Evolutionary conservation across 1,284 basidiomycete genomes (phyloP).

Genomic region (Pholiota adiposa): DNA sequence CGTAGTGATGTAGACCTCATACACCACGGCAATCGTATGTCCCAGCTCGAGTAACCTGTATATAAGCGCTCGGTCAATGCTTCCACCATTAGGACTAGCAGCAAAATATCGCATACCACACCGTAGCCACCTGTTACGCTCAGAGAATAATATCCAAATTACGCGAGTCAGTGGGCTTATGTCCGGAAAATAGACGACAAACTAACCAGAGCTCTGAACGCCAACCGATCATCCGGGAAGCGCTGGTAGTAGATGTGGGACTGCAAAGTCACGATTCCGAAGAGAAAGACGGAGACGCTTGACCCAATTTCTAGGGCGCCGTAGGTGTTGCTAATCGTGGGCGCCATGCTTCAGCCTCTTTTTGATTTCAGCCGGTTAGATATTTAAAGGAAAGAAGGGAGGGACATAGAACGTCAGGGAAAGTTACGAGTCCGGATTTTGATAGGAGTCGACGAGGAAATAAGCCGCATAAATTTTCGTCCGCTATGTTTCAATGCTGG

Average conservation of each 20-base stretch:
- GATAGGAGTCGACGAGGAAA: background rate
- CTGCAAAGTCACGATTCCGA: slow-evolving; percentile 24
- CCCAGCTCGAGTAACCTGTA: slow-evolving; percentile 11
- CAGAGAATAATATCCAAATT: background rate
- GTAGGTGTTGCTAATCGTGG: slow-evolving; percentile 14
- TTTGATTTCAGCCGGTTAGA: background rate
- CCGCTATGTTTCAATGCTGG: background rate
- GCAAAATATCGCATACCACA: background rate
- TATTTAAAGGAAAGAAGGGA: background rate
- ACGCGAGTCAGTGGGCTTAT: background rate
- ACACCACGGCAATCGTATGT: slow-evolving; percentile 14
- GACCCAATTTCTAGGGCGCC: slow-evolving; percentile 21
- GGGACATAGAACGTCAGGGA: background rate
- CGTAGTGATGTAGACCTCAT: slow-evolving; percentile 14
- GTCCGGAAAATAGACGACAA: background rate
- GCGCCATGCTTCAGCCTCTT: background rate
- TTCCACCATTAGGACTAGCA: background rate
- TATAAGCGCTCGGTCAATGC: background rate
- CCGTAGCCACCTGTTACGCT: background rate
- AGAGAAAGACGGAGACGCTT: slow-evolving; percentile 18
- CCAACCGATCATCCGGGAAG: slow-evolving; percentile 16
- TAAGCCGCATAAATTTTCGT: background rate
- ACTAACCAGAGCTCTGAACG: slow-evolving; percentile 13
- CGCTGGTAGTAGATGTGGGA: slow-evolving; percentile 15
- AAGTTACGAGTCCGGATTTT: background rate